Conservation (phyloP, 2,329 filamentous ascomycete species). For the Coleophoma eucalyptorum region DNA sequence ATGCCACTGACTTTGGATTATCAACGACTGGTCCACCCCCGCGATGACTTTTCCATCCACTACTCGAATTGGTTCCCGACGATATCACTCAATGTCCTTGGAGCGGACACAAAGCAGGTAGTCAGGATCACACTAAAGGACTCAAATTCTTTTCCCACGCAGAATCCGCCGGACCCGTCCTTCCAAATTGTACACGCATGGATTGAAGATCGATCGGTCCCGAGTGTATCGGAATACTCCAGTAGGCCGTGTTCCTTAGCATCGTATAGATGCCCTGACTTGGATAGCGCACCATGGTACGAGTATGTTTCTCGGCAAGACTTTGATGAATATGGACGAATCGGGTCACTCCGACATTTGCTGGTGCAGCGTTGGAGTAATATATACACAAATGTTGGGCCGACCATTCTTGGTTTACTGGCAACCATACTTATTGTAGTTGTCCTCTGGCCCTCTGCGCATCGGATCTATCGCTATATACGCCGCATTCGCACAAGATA, state of each 20-base stretch:
- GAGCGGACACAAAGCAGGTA: slow-evolving; percentile 2
- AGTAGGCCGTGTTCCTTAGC: neutral
- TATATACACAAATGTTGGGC: neutral
- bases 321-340: neutral
- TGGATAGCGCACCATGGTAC: neutral
- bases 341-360: neutral
- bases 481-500: neutral
- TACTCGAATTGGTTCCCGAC: slow-evolving; percentile 2
- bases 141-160: neutral
- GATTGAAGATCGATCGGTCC: neutral
- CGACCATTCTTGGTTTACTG: neutral
- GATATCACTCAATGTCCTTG: slow-evolving; percentile 6
- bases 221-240: neutral
- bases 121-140: neutral
- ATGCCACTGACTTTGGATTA: slow-evolving; percentile 5
- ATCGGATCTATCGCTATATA: neutral
- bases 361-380: neutral
- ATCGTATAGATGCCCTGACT: neutral
- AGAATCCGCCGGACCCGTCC: neutral
- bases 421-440: neutral
- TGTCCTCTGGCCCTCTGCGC: neutral
- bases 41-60: slow-evolving; percentile 5
- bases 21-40: slow-evolving; percentile 2
- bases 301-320: neutral
- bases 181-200: neutral